These are phyloP conservation scores for Asclepias syriaca DNA, from an alignment of 257 asterid genomes.

Conservation along the genomic window DNA sequence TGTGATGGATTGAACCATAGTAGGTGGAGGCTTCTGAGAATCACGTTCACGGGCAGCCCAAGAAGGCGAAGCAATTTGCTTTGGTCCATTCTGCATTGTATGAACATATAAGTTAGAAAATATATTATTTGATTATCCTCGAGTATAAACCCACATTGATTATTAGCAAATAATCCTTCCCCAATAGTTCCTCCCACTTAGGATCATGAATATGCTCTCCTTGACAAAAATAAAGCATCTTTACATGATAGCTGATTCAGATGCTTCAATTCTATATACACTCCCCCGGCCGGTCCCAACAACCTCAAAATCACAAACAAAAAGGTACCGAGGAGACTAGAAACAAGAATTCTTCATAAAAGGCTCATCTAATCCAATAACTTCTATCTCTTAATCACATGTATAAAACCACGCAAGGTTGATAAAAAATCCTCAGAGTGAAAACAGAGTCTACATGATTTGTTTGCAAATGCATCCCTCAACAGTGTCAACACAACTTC, in stretches of 20 bases:
- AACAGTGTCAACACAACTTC: neutral
- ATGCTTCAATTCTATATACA: neutral
- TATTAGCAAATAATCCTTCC: neutral
- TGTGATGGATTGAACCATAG: conserved; percentile 20
- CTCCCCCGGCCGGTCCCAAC: neutral
- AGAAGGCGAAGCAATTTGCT: conserved; percentile 43
- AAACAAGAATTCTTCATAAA: neutral
- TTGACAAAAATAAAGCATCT: neutral
- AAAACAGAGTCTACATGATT: neutral
- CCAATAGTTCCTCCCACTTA: neutral
- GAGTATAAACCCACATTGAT: neutral
- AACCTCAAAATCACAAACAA: neutral
- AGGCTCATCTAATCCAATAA: neutral
- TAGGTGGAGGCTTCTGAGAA: conserved; percentile 22
- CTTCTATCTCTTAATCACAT: neutral
- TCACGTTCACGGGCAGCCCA: conserved; percentile 21
- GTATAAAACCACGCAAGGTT: neutral
- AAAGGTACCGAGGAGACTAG: neutral
- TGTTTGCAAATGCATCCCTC: neutral
- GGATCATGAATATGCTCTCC: neutral
- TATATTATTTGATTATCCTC: neutral
- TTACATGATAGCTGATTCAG: neutral
- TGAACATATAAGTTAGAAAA: neutral
- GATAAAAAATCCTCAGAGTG: neutral
- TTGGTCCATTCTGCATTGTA: conserved; percentile 70